Evolutionary conservation across 805 yeast genomes (phyloP).

Genomic region (Yamadazyma nakazawae): DNA sequence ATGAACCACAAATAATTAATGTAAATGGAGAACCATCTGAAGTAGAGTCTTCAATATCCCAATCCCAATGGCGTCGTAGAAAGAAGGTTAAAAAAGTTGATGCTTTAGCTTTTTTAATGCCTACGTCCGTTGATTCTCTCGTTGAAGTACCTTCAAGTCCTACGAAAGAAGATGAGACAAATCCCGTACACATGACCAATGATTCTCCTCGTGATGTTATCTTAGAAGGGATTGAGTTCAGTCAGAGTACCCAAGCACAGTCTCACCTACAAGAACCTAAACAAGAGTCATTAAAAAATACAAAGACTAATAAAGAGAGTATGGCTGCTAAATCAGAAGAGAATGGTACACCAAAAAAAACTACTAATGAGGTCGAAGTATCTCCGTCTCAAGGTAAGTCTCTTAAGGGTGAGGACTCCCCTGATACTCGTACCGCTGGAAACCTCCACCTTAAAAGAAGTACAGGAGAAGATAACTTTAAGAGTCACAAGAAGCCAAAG

Average conservation of each 20-base stretch:
- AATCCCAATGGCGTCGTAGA: conserved; percentile 6
- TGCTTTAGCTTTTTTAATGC: conserved; percentile 8
- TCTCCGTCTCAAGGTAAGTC: no score
- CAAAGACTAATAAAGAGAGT: neutral
- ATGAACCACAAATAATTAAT: conserved; percentile 1
- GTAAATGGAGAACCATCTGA: neutral
- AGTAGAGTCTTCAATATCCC: neutral
- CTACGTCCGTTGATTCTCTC: neutral
- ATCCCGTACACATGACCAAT: neutral
- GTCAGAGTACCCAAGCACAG: neutral
- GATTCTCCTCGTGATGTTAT: neutral
- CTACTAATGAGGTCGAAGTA: no score
- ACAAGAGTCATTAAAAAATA: neutral
- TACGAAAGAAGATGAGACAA: neutral
- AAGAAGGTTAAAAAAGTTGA: conserved; percentile 6
- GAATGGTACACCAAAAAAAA: no score
- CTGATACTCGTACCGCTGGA: no score
- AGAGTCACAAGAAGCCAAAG: neutral
- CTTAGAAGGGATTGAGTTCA: neutral
- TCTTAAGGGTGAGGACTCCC: no score
- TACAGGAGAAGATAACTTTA: neutral
- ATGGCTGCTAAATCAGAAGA: no score
- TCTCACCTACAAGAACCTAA: neutral
- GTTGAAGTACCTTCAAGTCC: neutral
- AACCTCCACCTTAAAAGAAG: neutral